phyloP scores from a whole-genome alignment of 2,329 filamentous ascomycete species.

The Ceratocystis albifundus region DNA sequence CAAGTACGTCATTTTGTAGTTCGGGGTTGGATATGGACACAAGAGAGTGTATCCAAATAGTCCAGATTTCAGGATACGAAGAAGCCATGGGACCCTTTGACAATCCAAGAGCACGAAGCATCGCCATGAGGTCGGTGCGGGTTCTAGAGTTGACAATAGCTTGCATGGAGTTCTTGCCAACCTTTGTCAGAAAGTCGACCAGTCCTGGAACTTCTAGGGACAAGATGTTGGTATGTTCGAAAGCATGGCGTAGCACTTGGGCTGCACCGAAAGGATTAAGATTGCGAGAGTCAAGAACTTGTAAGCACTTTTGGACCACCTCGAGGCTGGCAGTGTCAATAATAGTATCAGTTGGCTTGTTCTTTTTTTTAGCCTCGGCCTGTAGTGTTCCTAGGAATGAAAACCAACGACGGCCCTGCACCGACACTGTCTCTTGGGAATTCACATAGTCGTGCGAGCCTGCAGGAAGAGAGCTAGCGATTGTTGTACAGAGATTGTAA shows the following conservation, averaged over 20 bases:
- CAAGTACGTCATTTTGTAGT: constrained; percentile 25
- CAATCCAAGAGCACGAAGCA: constrained; percentile 45
- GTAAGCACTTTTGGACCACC: constrained; percentile 28
- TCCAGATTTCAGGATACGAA: constrained; percentile 37
- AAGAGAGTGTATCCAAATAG: constrained; percentile 34
- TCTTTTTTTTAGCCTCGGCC: constrained; percentile 26
- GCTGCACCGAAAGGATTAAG: constrained; percentile 48
- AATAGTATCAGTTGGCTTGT: constrained; percentile 28
- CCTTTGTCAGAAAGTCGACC: constrained; percentile 18
- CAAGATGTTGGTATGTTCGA: constrained; percentile 18
- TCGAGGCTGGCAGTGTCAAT: constrained; percentile 28
- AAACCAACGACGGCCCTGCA: constrained; percentile 58
- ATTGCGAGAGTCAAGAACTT: constrained; percentile 40
- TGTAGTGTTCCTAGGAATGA: constrained; percentile 26
- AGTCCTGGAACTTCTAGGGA: constrained; percentile 14
- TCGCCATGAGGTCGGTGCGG: constrained; percentile 51
- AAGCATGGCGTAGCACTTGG: constrained; percentile 30
- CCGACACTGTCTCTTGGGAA: constrained; percentile 58
- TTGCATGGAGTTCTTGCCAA: constrained; percentile 27
- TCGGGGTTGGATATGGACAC: constrained; percentile 28
- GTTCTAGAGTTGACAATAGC: constrained; percentile 53
- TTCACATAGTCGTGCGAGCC: constrained; percentile 63
- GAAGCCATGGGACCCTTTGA: constrained; percentile 27
- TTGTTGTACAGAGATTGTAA: constrained; percentile 48
- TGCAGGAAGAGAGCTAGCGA: constrained; percentile 68